phyloP scores from a whole-genome alignment of 208 protist species.

The Crithidia bombi region DNA sequence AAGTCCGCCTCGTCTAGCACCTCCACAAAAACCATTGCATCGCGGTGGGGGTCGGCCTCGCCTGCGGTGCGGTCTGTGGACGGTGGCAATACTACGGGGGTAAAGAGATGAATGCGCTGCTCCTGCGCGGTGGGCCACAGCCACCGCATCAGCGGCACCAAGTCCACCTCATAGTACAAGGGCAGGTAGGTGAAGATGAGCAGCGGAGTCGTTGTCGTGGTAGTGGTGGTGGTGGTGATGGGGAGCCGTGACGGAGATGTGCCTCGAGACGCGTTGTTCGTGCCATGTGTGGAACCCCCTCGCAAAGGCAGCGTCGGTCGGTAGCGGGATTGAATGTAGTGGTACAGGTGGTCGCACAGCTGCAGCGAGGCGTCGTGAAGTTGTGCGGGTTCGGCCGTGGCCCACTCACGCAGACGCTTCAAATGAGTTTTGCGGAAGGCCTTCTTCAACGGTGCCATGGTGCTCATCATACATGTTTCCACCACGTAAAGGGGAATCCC shows the following conservation, averaged over 20 bases:
- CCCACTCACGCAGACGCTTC: constrained; percentile 39
- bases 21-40: constrained; percentile 76
- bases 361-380: constrained; percentile 34
- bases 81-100: constrained; percentile 37
- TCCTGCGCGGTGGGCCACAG: constrained; percentile 41
- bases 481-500: too few relatives aligned
- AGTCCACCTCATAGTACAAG: constrained; percentile 78
- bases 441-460: constrained; percentile 33
- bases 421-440: constrained; percentile 47
- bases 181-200: constrained; percentile 71
- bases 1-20: constrained; percentile 59
- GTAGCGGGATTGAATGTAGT: constrained; percentile 36
- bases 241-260: background rate
- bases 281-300: too few relatives aligned
- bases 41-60: constrained; percentile 13
- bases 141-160: constrained; percentile 56
- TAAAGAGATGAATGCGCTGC: constrained; percentile 30
- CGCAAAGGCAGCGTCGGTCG: background rate
- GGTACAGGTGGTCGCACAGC: constrained; percentile 50
- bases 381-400: constrained; percentile 40
- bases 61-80: background rate
- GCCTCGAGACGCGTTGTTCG: background rate
- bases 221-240: background rate
- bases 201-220: constrained; percentile 21
- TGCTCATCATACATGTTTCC: too few relatives aligned